Conservation (phyloP, 306 rosid species). For the Benincasa hispida region DNA sequence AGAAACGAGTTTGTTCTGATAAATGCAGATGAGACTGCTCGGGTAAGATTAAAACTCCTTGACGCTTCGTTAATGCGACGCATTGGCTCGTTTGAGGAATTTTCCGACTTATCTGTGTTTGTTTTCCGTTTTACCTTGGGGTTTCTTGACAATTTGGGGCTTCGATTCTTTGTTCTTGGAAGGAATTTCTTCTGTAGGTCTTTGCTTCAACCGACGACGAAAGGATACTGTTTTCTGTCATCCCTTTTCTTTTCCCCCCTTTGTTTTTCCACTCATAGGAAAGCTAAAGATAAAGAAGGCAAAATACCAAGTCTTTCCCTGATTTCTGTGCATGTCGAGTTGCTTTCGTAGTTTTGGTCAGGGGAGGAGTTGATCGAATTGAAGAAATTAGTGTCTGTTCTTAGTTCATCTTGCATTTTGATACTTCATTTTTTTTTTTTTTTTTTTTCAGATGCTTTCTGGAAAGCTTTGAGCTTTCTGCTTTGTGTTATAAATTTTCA, state of each 20-base stretch:
- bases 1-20: constrained; percentile 92
- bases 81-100: background rate
- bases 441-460: background rate
- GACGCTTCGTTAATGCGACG: background rate
- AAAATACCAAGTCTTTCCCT: background rate
- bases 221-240: background rate
- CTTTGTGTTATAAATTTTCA: background rate
- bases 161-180: background rate
- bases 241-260: background rate
- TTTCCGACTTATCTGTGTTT: background rate
- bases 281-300: background rate
- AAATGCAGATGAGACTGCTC: constrained; percentile 89
- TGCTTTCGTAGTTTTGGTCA: background rate
- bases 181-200: background rate
- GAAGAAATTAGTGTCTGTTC: background rate
- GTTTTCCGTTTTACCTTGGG: background rate
- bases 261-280: background rate
- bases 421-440: background rate
- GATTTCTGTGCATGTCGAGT: background rate
- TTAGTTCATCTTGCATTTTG: background rate
- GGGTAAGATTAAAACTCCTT: constrained; percentile 29
- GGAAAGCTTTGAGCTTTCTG: background rate
- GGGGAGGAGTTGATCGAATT: background rate
- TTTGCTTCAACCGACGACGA: background rate
- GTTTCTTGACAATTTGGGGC: background rate